These are phyloP conservation scores for Beauveria australis DNA, from an alignment of 2,329 filamentous ascomycete species.

Conservation along the genomic window DNA sequence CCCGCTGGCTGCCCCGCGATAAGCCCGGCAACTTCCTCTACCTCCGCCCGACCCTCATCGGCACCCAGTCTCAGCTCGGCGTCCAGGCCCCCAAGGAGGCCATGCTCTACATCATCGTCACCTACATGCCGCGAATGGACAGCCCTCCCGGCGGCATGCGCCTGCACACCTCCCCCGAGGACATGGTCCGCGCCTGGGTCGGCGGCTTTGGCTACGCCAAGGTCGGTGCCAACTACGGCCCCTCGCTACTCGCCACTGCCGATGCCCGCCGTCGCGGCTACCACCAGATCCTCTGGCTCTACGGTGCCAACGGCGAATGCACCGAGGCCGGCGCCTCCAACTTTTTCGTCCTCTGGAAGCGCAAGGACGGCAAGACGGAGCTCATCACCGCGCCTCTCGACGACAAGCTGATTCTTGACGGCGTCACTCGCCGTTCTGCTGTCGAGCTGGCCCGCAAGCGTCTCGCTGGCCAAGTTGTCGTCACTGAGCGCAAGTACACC, in stretches of 20 bases:
- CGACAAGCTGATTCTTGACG: constrained; percentile 77
- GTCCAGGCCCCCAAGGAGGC: constrained; percentile 74
- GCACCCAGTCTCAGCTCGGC: constrained; percentile 70
- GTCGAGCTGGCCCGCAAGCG: constrained; percentile 62
- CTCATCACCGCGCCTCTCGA: constrained; percentile 78
- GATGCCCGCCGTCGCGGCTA: constrained; percentile 68
- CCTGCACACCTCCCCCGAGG: constrained; percentile 69
- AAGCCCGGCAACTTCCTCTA: constrained; percentile 68
- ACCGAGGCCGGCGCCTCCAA: constrained; percentile 90
- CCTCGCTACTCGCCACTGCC: constrained; percentile 66
- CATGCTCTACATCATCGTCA: constrained; percentile 76
- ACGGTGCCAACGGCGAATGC: constrained; percentile 66
- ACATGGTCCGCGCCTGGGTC: constrained; percentile 85
- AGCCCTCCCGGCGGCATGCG: constrained; percentile 51
- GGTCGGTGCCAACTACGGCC: constrained; percentile 89
- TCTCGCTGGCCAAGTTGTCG: constrained; percentile 51
- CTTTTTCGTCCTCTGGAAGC: constrained; percentile 77
- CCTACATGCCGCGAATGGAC: constrained; percentile 52
- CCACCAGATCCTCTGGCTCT: constrained; percentile 91
- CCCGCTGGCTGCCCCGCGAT: constrained; percentile 69
- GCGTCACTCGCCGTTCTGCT: constrained; percentile 76
- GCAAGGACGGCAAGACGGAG: constrained; percentile 43
- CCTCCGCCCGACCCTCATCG: constrained; percentile 80
- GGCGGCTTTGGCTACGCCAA: constrained; percentile 90
- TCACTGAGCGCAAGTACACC: constrained; percentile 76